phyloP scores from a whole-genome alignment of 768 basidiomycete species.

The Suillus tomentosus region DNA sequence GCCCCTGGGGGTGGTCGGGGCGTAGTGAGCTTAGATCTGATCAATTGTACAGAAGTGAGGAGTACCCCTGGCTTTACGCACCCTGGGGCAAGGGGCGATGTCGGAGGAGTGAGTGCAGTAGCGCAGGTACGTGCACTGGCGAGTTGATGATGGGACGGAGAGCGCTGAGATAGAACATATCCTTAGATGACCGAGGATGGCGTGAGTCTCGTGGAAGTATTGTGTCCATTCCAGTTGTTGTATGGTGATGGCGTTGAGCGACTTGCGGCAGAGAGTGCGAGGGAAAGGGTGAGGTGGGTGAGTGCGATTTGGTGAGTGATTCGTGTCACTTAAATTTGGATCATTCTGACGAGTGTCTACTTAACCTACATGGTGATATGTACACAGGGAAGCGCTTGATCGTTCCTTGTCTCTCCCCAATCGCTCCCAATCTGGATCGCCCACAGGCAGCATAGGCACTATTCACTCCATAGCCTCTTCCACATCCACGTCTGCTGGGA shows the following conservation, averaged over 20 bases:
- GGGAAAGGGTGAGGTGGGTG: constrained; percentile 90
- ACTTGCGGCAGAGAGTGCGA: constrained; percentile 83
- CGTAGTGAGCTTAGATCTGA: constrained; percentile 81
- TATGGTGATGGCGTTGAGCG: constrained; percentile 91
- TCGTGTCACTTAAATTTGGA: neutral
- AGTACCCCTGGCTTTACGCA: constrained; percentile 82
- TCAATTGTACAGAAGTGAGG: constrained; percentile 86
- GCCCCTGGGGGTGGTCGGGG: constrained; percentile 82
- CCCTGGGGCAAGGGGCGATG: constrained; percentile 79
- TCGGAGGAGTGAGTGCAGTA: constrained; percentile 82
- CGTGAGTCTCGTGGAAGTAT: constrained; percentile 56
- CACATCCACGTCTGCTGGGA: constrained; percentile 46
- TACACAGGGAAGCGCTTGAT: constrained; percentile 75
- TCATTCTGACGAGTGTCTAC: neutral
- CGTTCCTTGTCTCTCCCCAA: constrained; percentile 55
- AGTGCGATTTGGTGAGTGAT: constrained; percentile 78
- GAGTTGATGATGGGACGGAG: constrained; percentile 25
- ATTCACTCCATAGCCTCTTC: constrained; percentile 59
- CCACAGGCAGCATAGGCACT: constrained; percentile 64
- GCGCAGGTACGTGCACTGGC: constrained; percentile 42
- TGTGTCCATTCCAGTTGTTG: constrained; percentile 90
- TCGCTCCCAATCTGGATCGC: constrained; percentile 46
- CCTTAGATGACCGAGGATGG: constrained; percentile 29
- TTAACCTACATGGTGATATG: neutral
- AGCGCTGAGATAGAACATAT: neutral